Evolutionary conservation across 768 basidiomycete genomes (phyloP).

Genomic region (Suillus fuscotomentosus): DNA sequence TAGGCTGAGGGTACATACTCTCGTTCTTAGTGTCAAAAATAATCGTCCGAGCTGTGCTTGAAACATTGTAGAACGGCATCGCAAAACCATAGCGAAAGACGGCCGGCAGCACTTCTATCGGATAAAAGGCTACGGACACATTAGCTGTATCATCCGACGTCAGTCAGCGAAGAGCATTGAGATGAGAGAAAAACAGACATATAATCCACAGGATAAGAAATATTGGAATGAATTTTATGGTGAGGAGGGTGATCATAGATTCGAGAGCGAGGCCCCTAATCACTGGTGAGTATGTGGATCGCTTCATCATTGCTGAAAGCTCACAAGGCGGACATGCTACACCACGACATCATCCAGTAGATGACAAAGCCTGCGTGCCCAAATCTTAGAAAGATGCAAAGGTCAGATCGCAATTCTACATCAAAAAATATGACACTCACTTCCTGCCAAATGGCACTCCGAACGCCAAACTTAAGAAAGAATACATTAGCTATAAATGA

Average conservation of each 20-base stretch:
- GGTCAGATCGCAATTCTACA: background rate
- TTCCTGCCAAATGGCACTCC: constrained; percentile 51
- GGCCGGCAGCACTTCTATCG: constrained; percentile 55
- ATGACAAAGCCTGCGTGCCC: constrained; percentile 54
- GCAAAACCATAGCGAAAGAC: constrained; percentile 69
- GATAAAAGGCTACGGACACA: constrained; percentile 55
- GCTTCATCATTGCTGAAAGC: constrained; percentile 17
- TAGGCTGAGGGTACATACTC: constrained; percentile 35
- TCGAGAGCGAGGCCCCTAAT: constrained; percentile 61
- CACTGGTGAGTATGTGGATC: background rate
- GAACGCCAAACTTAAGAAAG: constrained; percentile 60
- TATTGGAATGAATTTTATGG: constrained; percentile 48
- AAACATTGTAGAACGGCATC: constrained; percentile 71
- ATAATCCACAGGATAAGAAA: constrained; percentile 71
- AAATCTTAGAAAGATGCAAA: constrained; percentile 30
- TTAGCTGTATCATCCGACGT: constrained; percentile 38
- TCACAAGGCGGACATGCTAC: constrained; percentile 56
- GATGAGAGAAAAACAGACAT: constrained; percentile 32
- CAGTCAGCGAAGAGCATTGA: background rate
- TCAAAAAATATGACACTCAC: constrained; percentile 26
- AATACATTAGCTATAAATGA: constrained; percentile 47
- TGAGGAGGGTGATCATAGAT: constrained; percentile 55
- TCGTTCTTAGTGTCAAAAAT: constrained; percentile 66
- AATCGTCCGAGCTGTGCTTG: constrained; percentile 56
- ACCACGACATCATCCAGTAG: constrained; percentile 67